These are phyloP conservation scores for Aspergillus pseudotamarii DNA, from an alignment of 2,329 filamentous ascomycete genomes.

Conservation along the genomic window DNA sequence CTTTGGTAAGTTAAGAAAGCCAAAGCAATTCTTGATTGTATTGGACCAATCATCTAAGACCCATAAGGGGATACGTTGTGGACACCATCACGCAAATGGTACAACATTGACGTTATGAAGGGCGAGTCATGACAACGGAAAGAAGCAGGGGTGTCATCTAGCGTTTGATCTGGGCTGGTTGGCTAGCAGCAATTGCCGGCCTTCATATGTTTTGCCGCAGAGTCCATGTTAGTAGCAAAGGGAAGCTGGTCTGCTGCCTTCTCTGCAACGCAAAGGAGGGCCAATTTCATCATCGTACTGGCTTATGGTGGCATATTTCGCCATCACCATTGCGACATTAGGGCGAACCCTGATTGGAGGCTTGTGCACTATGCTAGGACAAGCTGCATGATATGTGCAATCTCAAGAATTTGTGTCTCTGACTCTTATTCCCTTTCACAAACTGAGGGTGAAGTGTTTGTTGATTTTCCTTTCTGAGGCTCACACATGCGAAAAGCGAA, in stretches of 20 bases:
- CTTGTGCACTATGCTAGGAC: background rate
- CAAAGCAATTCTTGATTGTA: background rate
- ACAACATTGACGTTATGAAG: conserved; percentile 26
- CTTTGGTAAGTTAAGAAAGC: background rate
- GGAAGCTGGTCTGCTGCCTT: background rate
- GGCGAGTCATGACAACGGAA: conserved; percentile 16
- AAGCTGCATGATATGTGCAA: background rate
- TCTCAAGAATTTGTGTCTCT: background rate
- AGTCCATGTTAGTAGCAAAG: background rate
- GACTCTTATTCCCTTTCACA: background rate
- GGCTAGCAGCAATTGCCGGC: background rate
- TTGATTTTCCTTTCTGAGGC: background rate
- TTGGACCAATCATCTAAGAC: background rate
- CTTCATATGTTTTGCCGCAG: background rate
- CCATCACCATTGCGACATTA: conserved; percentile 20
- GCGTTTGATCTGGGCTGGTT: background rate
- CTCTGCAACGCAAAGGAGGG: background rate
- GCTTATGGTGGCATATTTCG: conserved; percentile 21
- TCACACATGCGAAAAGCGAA: background rate
- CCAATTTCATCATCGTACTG: conserved; percentile 19
- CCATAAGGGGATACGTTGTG: background rate
- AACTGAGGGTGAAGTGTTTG: background rate
- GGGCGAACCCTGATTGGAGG: conserved; percentile 11
- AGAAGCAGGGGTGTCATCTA: conserved; percentile 1
- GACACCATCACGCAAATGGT: conserved; percentile 24